A percentile compares a stretch with the other conserved stretches of the same genome.
Evolutionary conservation across 495 filamentous ascomycete species (phyloP).

Genomic region (Margaritispora aquatica): DNA sequence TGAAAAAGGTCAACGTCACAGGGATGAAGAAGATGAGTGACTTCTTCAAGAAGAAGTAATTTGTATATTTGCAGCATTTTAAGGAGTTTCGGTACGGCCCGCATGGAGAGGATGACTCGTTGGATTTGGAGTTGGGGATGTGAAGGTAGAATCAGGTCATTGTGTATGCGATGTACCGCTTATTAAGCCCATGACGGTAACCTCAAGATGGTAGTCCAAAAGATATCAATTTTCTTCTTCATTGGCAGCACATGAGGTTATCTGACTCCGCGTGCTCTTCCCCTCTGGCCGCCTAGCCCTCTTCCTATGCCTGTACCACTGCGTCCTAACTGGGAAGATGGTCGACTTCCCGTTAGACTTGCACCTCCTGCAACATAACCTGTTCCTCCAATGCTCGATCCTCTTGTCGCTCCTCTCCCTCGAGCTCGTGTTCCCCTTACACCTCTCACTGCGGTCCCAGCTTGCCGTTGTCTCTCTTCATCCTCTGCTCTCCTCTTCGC

Average conservation of each 20-base stretch:
- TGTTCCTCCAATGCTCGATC: conserved; percentile 30
- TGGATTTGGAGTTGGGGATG: neutral
- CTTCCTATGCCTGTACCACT: conserved; percentile 27
- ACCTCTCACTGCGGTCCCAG: conserved; percentile 35
- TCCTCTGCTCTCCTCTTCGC: conserved; percentile 64
- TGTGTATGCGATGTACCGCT: no score
- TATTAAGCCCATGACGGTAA: no score
- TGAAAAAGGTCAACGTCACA: conserved; percentile 81
- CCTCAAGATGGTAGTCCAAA: no score
- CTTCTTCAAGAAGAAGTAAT: conserved; percentile 73
- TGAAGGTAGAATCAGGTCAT: neutral
- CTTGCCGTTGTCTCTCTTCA: conserved; percentile 50
- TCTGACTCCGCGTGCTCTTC: conserved; percentile 23
- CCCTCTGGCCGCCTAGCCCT: conserved; percentile 28
- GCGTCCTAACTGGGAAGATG: conserved; percentile 18
- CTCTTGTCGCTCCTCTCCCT: conserved; percentile 40
- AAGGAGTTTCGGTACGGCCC: neutral
- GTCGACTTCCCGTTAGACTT: conserved; percentile 11
- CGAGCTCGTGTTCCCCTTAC: conserved; percentile 34
- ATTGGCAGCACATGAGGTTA: neutral
- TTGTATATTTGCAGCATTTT: neutral
- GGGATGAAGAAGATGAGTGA: conserved; percentile 98
- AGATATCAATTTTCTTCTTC: neutral
- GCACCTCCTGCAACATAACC: conserved; percentile 41
- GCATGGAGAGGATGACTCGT: neutral